A percentile compares a stretch with the other conserved stretches of the same genome.
These are phyloP conservation scores for Chlamydomonas schloesseri DNA, from an alignment of 139 green algal species.

Conservation along the genomic window DNA sequence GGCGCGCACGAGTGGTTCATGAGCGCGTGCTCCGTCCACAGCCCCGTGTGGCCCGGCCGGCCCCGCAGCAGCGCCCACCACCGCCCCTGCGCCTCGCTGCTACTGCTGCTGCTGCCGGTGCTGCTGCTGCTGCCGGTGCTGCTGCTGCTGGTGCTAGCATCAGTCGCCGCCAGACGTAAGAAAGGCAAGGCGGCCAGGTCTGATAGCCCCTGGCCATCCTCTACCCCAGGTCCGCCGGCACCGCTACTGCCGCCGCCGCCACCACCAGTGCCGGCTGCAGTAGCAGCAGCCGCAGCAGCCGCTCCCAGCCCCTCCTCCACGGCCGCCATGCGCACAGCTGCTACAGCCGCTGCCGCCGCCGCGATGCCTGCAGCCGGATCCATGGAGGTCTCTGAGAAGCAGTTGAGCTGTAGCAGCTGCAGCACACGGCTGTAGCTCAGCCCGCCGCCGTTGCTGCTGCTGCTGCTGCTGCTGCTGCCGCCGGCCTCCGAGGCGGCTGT, in stretches of 20 bases:
- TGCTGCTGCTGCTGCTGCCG: neutral
- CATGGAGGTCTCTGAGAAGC: slow-evolving; percentile 12
- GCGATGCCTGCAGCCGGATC: neutral
- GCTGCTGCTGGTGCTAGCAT: too few relatives aligned
- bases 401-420: slow-evolving; percentile 15
- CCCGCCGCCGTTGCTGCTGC: neutral
- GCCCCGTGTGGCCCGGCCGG: slow-evolving; percentile 11
- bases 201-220: too few relatives aligned
- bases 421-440: neutral
- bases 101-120: too few relatives aligned
- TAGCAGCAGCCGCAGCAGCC: neutral
- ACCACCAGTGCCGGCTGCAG: neutral
- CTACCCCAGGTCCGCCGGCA: neutral
- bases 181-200: neutral
- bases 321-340: neutral
- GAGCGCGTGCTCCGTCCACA: slow-evolving; percentile 32
- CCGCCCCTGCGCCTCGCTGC: neutral
- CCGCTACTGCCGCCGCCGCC: neutral
- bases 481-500: neutral
- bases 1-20: slow-evolving; percentile 36
- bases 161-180: neutral
- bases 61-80: neutral
- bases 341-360: neutral
- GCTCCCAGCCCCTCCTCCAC: neutral
- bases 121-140: too few relatives aligned